Evolutionary conservation across 345 rosid species (phyloP).

Genomic region (Pistacia atlantica): DNA sequence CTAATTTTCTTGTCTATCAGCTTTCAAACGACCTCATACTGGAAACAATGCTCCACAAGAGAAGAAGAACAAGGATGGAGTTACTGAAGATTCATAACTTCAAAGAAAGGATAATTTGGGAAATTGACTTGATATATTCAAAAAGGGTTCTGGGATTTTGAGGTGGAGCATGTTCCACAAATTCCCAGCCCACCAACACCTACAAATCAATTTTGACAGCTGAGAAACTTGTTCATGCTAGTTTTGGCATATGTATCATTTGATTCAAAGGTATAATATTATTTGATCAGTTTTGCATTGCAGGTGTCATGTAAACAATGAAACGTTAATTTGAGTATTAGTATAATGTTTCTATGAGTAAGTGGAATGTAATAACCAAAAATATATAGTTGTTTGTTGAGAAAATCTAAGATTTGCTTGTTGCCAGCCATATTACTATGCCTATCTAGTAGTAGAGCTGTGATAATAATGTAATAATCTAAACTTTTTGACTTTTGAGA

Average conservation of each 20-base stretch:
- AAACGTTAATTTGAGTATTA: background rate
- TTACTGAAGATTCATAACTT: constrained; percentile 15
- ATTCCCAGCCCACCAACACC: background rate
- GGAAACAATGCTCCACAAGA: constrained; percentile 26
- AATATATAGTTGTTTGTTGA: no score
- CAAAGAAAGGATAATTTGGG: background rate
- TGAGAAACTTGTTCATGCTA: constrained; percentile 9
- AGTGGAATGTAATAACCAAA: background rate
- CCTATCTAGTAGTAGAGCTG: no score
- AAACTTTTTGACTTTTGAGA: no score
- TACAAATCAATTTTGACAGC: constrained; percentile 30
- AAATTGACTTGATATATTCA: background rate
- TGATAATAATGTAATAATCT: no score
- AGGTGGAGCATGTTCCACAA: constrained; percentile 4
- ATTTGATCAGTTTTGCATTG: background rate
- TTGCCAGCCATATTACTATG: no score
- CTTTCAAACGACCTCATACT: constrained; percentile 28
- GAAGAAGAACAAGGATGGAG: constrained; percentile 15
- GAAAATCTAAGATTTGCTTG: no score
- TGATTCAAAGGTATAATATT: background rate
- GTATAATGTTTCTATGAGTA: background rate
- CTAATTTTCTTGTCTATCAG: constrained; percentile 18
- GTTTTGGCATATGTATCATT: constrained; percentile 14
- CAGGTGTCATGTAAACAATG: background rate
- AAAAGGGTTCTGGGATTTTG: background rate